Evolutionary conservation across 2,329 filamentous ascomycete species (phyloP).

Genomic region (Taxawa tesnikishii): DNA sequence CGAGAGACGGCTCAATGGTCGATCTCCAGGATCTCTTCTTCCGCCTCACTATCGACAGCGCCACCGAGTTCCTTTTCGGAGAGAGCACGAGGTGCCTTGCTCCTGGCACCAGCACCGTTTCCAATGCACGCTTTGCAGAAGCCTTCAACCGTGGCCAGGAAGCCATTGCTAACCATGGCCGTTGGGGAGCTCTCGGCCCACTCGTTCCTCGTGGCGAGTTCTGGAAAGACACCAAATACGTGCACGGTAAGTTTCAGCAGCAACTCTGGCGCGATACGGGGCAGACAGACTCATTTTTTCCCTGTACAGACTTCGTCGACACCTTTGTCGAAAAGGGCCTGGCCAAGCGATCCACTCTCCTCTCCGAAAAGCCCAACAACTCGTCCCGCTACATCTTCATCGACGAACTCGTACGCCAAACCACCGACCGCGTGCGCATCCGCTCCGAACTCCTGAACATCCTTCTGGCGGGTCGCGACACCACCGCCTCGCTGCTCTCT

Average conservation of each 20-base stretch:
- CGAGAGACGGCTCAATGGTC: constrained; percentile 39
- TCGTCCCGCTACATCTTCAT: constrained; percentile 35
- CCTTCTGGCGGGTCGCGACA: constrained; percentile 41
- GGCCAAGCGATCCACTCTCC: constrained; percentile 15
- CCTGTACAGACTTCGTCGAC: constrained; percentile 29
- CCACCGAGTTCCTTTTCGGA: constrained; percentile 55
- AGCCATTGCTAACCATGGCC: constrained; percentile 10
- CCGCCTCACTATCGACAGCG: constrained; percentile 50
- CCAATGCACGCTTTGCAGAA: constrained; percentile 15
- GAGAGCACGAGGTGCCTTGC: constrained; percentile 17
- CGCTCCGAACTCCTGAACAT: constrained; percentile 39
- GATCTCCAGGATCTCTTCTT: constrained; percentile 53
- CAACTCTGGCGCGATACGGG: background rate
- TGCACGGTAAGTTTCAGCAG: constrained; percentile 4
- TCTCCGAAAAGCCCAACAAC: constrained; percentile 19
- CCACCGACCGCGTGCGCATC: constrained; percentile 33
- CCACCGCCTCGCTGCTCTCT: constrained; percentile 39
- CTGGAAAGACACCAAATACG: constrained; percentile 1
- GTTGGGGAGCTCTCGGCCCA: background rate
- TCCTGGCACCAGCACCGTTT: background rate
- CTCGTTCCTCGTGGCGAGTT: background rate
- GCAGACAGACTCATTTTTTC: background rate
- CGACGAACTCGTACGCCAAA: constrained; percentile 33
- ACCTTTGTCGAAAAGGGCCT: constrained; percentile 35
- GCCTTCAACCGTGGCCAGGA: constrained; percentile 20